These are phyloP conservation scores for Dactylellina leptospora DNA, from an alignment of 2,329 filamentous ascomycete genomes.

Conservation along the genomic window DNA sequence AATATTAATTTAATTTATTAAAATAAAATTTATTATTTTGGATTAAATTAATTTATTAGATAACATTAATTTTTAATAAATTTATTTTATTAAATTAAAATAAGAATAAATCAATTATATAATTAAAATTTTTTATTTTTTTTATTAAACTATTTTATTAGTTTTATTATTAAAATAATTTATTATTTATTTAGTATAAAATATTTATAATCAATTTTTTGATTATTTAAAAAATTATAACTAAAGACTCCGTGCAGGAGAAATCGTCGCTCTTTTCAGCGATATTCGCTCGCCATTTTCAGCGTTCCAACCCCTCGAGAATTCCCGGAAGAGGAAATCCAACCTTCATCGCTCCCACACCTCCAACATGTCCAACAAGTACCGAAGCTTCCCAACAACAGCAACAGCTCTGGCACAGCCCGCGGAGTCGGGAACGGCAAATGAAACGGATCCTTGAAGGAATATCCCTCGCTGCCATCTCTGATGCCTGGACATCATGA, in stretches of 20 bases:
- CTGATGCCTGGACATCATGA: background rate
- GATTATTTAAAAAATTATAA: background rate
- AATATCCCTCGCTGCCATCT: background rate
- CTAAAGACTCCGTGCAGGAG: background rate
- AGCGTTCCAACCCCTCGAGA: background rate
- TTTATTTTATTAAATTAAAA: background rate
- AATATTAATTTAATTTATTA: background rate
- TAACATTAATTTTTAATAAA: background rate
- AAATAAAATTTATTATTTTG: background rate
- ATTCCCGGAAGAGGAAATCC: background rate
- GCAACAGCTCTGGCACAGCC: background rate
- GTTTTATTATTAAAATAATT: background rate
- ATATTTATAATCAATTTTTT: background rate
- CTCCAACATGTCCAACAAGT: background rate
- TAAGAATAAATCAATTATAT: background rate
- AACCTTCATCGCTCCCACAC: too few species aligned
- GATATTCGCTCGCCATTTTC: background rate
- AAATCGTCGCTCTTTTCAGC: background rate
- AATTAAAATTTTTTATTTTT: background rate
- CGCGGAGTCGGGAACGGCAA: background rate
- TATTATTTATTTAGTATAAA: background rate
- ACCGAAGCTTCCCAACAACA: background rate
- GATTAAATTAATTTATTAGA: too few species aligned
- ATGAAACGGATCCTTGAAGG: background rate
- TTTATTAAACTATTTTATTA: background rate